These are phyloP conservation scores for Colletotrichum tamarilloi DNA, from an alignment of 2,329 filamentous ascomycete genomes.

Conservation along the genomic window DNA sequence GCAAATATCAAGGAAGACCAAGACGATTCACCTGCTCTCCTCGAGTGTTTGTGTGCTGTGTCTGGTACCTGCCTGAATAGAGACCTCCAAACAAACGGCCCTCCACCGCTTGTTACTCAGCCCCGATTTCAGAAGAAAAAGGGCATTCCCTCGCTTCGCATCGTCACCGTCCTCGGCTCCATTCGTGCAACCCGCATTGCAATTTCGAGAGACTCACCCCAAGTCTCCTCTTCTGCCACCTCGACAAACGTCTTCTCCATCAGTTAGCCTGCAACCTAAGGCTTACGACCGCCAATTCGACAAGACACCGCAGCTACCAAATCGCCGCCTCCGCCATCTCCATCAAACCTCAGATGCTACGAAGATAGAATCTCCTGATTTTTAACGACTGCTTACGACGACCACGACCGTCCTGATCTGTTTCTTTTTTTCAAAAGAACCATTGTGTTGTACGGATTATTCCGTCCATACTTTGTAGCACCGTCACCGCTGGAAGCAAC, in stretches of 20 bases:
- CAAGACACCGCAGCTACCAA: not conserved
- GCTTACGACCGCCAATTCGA: not conserved
- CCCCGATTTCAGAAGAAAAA: conserved; percentile 25
- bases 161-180: conserved; percentile 29
- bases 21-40: conserved; percentile 19
- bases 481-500: conserved; percentile 6
- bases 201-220: not conserved
- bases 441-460: not conserved
- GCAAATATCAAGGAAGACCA: conserved; percentile 13
- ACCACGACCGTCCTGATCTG: conserved; percentile 30
- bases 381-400: conserved; percentile 34
- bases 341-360: conserved; percentile 12
- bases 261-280: not conserved
- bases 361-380: conserved; percentile 14
- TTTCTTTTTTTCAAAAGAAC: not conserved
- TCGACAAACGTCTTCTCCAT: conserved; percentile 5
- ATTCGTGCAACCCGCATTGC: conserved; percentile 28
- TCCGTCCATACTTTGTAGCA: not conserved
- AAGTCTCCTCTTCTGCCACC: conserved; percentile 1
- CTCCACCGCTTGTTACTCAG: conserved; percentile 32
- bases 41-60: conserved; percentile 29
- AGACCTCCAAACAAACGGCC: conserved; percentile 33
- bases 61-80: conserved; percentile 19
- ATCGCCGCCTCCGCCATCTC: not conserved
- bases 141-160: conserved; percentile 34